Percentiles rank a stretch among this genome's conserved stretches.
phyloP scores from a whole-genome alignment of 2,329 filamentous ascomycete species.

The Colletotrichum plurivorum region DNA sequence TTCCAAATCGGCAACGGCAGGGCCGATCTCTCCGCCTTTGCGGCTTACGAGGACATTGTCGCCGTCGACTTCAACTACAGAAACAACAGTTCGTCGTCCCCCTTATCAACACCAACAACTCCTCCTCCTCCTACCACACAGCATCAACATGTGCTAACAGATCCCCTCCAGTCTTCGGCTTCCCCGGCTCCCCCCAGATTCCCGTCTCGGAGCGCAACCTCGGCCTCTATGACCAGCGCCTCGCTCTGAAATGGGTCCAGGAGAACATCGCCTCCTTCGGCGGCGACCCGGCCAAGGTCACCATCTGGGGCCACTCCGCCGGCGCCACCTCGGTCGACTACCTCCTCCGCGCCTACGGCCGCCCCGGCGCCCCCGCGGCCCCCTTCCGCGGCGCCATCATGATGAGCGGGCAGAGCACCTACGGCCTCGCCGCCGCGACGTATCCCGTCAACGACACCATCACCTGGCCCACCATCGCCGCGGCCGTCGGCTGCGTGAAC shows the following conservation, averaged over 20 bases:
- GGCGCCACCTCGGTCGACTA: slow-evolving; percentile 46
- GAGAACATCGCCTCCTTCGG: slow-evolving; percentile 50
- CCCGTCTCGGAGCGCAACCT: slow-evolving; percentile 41
- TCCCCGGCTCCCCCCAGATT: slow-evolving; percentile 17
- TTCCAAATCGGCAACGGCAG: slow-evolving; percentile 45
- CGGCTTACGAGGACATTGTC: slow-evolving; percentile 47
- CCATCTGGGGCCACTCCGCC: slow-evolving; percentile 51
- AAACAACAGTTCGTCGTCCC: slow-evolving; percentile 41
- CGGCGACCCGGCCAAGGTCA: slow-evolving; percentile 48
- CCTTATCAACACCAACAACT: too few species aligned
- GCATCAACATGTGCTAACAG: slow-evolving; percentile 5
- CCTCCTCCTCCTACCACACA: not conserved
- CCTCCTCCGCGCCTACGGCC: slow-evolving; percentile 44
- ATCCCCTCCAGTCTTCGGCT: slow-evolving; percentile 43
- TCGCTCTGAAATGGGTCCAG: slow-evolving; percentile 50
- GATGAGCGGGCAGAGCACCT: slow-evolving; percentile 48
- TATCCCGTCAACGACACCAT: slow-evolving; percentile 9
- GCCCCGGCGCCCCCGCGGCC: slow-evolving; percentile 19
- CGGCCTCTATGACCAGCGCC: slow-evolving; percentile 47
- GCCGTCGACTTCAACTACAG: slow-evolving; percentile 47
- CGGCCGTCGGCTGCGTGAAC: slow-evolving; percentile 40
- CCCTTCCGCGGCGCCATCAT: slow-evolving; percentile 46
- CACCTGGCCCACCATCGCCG: slow-evolving; percentile 41
- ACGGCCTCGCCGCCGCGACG: slow-evolving; percentile 42
- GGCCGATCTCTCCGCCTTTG: slow-evolving; percentile 45